Evolutionary conservation across 352 stramenopile species (phyloP).

Genomic region (Phytophthora quininea): DNA sequence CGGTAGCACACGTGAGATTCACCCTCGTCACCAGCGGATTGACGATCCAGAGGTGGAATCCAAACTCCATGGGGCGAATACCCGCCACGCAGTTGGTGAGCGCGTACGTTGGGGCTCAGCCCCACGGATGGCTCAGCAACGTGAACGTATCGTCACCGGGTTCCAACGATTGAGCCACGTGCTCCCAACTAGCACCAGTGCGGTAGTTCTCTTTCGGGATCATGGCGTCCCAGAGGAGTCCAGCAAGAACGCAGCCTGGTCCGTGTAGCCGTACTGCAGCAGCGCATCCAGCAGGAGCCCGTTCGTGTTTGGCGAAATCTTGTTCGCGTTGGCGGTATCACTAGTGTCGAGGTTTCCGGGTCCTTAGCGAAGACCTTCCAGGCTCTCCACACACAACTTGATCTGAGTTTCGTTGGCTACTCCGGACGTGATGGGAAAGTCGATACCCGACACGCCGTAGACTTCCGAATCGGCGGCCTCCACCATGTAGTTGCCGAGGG

Average conservation of each 20-base stretch:
- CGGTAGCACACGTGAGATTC: slow-evolving; percentile 25
- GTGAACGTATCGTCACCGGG: slow-evolving; percentile 27
- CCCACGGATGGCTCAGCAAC: slow-evolving; percentile 36
- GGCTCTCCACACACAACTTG: slow-evolving; percentile 24
- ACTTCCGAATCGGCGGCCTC: slow-evolving; percentile 23
- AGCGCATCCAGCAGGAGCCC: slow-evolving; percentile 36
- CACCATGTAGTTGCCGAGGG: slow-evolving; percentile 28
- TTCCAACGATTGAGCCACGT: slow-evolving; percentile 27
- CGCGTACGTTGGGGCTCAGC: slow-evolving; percentile 30
- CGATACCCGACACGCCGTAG: slow-evolving; percentile 32
- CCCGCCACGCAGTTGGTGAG: slow-evolving; percentile 36
- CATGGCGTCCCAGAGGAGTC: slow-evolving; percentile 41
- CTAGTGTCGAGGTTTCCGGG: slow-evolving; percentile 37
- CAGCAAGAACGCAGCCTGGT: slow-evolving; percentile 31
- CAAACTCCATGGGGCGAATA: slow-evolving; percentile 36
- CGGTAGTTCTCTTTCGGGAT: slow-evolving; percentile 29
- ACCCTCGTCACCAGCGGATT: slow-evolving; percentile 31
- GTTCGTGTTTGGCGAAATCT: slow-evolving; percentile 43
- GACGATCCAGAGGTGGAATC: slow-evolving; percentile 36
- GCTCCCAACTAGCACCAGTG: slow-evolving; percentile 9
- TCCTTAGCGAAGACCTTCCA: slow-evolving; percentile 31
- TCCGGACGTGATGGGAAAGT: slow-evolving; percentile 34
- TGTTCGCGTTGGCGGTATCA: slow-evolving; percentile 17
- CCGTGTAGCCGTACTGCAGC: slow-evolving; percentile 25
- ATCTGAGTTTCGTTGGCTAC: slow-evolving; percentile 34